Evolutionary conservation across 148 eudicot genomes (phyloP).

Genomic region (Agrostemma githago): DNA sequence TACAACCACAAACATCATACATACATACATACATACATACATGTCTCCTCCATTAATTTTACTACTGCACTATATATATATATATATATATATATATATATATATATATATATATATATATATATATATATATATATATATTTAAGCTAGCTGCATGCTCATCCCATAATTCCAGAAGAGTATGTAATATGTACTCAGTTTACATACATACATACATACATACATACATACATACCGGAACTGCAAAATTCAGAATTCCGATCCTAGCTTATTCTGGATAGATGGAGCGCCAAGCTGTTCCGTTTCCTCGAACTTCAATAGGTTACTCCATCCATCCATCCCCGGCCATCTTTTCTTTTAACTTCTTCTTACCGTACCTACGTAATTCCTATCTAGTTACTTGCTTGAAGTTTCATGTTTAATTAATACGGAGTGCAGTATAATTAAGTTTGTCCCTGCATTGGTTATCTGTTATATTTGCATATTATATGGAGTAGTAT

Average conservation of each 20-base stretch:
- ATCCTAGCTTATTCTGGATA: background rate
- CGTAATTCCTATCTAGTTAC: no score
- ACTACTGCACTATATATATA: background rate
- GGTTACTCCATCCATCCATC: background rate
- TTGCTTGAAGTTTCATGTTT: no score
- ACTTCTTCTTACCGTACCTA: background rate
- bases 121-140: background rate
- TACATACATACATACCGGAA: background rate
- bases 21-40: background rate
- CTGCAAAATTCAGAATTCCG: background rate
- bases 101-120: conserved; percentile 11
- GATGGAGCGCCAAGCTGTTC: conserved; percentile 1
- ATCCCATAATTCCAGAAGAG: no score
- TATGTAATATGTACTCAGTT: no score
- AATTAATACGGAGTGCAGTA: no score
- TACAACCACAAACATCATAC: conserved; percentile 10
- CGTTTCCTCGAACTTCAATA: background rate
- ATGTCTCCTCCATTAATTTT: background rate
- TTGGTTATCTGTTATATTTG: background rate
- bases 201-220: background rate
- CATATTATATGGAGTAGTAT: background rate
- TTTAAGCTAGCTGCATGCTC: background rate
- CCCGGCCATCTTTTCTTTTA: background rate
- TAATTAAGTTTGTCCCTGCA: no score
- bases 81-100: conserved; percentile 7